phyloP scores from a whole-genome alignment of 768 basidiomycete species.

The Suillus lakei region DNA sequence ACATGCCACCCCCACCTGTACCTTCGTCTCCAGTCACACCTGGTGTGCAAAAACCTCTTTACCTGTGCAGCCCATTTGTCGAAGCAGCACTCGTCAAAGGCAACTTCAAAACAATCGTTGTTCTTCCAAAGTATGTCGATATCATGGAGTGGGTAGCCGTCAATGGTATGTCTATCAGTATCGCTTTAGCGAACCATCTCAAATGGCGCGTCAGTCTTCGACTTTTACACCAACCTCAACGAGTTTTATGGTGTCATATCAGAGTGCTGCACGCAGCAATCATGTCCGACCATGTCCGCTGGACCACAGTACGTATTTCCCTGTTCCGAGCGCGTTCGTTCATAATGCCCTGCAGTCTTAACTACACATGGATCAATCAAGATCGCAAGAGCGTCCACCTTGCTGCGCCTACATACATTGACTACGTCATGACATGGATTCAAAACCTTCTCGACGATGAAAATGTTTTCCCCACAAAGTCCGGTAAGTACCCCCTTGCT shows the following conservation, averaged over 20 bases:
- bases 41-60: constrained; percentile 63
- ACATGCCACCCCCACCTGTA: constrained; percentile 46
- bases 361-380: constrained; percentile 94
- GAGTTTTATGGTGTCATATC: constrained; percentile 95
- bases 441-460: constrained; percentile 96
- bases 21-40: constrained; percentile 43
- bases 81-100: constrained; percentile 96
- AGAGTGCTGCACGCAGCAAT: constrained; percentile 89
- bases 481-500: constrained; percentile 56
- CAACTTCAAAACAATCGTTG: constrained; percentile 98
- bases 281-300: constrained; percentile 92
- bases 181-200: not conserved
- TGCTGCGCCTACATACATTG: constrained; percentile 95
- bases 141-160: constrained; percentile 98
- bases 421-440: constrained; percentile 97
- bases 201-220: constrained; percentile 67
- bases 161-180: constrained; percentile 64
- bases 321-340: not conserved
- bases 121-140: constrained; percentile 93
- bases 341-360: constrained; percentile 56
- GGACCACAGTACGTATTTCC: constrained; percentile 69
- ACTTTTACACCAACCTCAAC: constrained; percentile 97
- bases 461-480: constrained; percentile 91
- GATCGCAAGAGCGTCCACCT: constrained; percentile 86
- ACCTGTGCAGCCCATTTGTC: constrained; percentile 92